Percentiles rank a stretch among this genome's conserved stretches.
Evolutionary conservation across 1,284 basidiomycete genomes (phyloP).

Genomic region (Trametes polyzona): DNA sequence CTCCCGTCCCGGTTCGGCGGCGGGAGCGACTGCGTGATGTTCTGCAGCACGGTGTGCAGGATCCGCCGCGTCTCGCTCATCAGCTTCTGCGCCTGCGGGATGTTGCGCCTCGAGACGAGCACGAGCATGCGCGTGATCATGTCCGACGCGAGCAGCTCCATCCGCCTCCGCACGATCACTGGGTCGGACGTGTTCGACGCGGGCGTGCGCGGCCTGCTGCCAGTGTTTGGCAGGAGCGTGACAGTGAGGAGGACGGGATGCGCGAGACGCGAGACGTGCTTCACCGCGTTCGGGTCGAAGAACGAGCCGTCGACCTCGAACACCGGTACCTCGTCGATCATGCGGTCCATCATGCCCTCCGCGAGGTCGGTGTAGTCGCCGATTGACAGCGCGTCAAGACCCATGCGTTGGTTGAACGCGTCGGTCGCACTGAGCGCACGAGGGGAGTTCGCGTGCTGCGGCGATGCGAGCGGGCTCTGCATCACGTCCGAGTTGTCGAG

Average conservation of each 20-base stretch:
- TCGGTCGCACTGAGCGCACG: slow-evolving; percentile 72
- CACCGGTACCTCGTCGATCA: slow-evolving; percentile 93
- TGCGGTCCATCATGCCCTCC: slow-evolving; percentile 86
- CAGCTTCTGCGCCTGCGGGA: slow-evolving; percentile 83
- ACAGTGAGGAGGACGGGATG: slow-evolving; percentile 90
- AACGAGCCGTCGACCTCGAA: slow-evolving; percentile 92
- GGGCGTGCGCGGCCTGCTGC: slow-evolving; percentile 44
- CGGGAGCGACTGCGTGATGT: slow-evolving; percentile 71
- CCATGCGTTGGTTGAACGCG: slow-evolving; percentile 80
- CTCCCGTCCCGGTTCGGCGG: slow-evolving; percentile 45
- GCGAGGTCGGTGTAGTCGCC: slow-evolving; percentile 72
- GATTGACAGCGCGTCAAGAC: slow-evolving; percentile 72
- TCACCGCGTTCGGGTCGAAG: slow-evolving; percentile 83
- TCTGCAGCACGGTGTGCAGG: slow-evolving; percentile 82
- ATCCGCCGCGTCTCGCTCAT: slow-evolving; percentile 89
- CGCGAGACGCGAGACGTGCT: slow-evolving; percentile 82
- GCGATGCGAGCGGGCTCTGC: slow-evolving; percentile 27
- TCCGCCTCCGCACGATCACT: slow-evolving; percentile 86
- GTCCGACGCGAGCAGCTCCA: slow-evolving; percentile 92
- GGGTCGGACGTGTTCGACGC: slow-evolving; percentile 69
- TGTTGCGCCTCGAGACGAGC: slow-evolving; percentile 86
- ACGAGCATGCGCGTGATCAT: slow-evolving; percentile 94
- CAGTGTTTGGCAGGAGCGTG: slow-evolving; percentile 73
- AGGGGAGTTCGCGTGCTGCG: slow-evolving; percentile 26
- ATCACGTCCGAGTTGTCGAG: slow-evolving; percentile 74